A percentile compares a stretch with the other conserved stretches of the same genome.
Conservation (phyloP, 768 basidiomycete genomes). For the Glaciozyma antarctica region DNA sequence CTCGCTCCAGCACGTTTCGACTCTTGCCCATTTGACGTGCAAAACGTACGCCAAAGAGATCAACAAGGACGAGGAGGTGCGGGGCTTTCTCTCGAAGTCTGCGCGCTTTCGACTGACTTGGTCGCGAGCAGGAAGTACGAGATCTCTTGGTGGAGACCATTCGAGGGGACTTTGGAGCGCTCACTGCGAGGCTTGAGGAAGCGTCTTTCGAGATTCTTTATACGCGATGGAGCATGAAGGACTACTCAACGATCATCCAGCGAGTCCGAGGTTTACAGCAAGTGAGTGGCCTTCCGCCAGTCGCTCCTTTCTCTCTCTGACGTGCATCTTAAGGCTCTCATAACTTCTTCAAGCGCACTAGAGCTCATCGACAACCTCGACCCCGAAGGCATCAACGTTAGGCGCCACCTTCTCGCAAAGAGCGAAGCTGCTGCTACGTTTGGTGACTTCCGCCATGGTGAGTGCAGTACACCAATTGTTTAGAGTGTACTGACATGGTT, state of each 20-base stretch:
- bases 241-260: slow-evolving; percentile 17
- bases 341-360: slow-evolving; percentile 20
- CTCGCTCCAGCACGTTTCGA: slow-evolving; percentile 25
- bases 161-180: slow-evolving; percentile 23
- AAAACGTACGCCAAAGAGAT: slow-evolving; percentile 22
- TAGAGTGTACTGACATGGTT: too few relatives aligned
- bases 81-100: background rate
- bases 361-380: slow-evolving; percentile 29
- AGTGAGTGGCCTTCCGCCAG: background rate
- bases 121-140: slow-evolving; percentile 13
- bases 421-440: slow-evolving; percentile 56
- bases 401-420: slow-evolving; percentile 47
- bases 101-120: background rate
- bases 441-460: slow-evolving; percentile 54
- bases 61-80: slow-evolving; percentile 18
- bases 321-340: slow-evolving; percentile 11
- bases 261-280: slow-evolving; percentile 27
- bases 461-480: too few relatives aligned
- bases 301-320: background rate
- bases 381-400: slow-evolving; percentile 24
- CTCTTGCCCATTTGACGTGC: slow-evolving; percentile 23
- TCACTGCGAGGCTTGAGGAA: slow-evolving; percentile 21
- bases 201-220: slow-evolving; percentile 14
- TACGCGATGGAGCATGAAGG: slow-evolving; percentile 16
- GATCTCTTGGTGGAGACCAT: slow-evolving; percentile 26